phyloP scores from a whole-genome alignment of 2,329 filamentous ascomycete genomes.

The Simplicillium sp. region DNA sequence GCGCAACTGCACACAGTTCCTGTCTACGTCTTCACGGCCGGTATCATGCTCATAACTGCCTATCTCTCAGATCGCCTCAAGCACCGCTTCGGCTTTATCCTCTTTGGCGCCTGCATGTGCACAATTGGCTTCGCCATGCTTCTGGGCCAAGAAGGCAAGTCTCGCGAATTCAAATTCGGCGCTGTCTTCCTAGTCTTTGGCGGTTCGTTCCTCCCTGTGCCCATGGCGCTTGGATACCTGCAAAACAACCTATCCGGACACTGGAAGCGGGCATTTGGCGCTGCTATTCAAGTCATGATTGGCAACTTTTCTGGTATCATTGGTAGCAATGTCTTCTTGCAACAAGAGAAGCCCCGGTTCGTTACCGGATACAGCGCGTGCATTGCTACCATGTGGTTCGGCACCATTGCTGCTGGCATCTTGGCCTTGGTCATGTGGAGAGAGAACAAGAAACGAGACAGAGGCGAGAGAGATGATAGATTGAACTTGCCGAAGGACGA shows the following conservation, averaged over 20 bases:
- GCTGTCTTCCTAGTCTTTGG: conserved; percentile 42
- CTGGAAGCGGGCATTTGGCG: conserved; percentile 41
- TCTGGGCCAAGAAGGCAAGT: conserved; percentile 21
- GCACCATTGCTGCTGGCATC: conserved; percentile 20
- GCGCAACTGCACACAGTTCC: conserved; percentile 26
- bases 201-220: conserved; percentile 44
- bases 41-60: conserved; percentile 21
- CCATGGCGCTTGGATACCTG: conserved; percentile 46
- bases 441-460: conserved; percentile 24
- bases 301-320: conserved; percentile 42
- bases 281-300: conserved; percentile 33
- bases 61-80: conserved; percentile 38
- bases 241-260: conserved; percentile 43
- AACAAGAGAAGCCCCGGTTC: conserved; percentile 36
- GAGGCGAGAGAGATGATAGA: conserved; percentile 19
- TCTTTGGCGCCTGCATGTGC: conserved; percentile 37
- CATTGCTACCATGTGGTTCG: conserved; percentile 35
- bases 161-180: conserved; percentile 30
- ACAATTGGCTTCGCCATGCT: conserved; percentile 47
- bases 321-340: conserved; percentile 40
- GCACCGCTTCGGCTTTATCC: conserved; percentile 44
- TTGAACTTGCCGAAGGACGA: conserved; percentile 18
- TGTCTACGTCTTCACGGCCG: conserved; percentile 23
- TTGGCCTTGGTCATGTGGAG: conserved; percentile 18
- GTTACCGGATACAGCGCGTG: conserved; percentile 37